Evolutionary conservation across 2,329 filamentous ascomycete species (phyloP).

Genomic region (Colletotrichum noveboracense): DNA sequence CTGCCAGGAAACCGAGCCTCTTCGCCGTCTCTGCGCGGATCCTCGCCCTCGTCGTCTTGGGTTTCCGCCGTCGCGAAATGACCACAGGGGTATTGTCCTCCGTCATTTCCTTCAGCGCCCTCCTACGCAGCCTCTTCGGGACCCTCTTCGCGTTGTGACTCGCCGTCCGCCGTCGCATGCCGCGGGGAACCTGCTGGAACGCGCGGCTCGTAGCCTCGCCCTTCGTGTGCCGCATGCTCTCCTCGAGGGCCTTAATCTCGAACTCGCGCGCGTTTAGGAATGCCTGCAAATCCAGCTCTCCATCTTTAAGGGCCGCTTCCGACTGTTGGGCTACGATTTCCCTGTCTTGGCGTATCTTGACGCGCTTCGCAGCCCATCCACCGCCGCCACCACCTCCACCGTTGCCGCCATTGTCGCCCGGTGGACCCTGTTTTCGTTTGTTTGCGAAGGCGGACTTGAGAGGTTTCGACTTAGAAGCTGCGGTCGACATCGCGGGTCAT

Average conservation of each 20-base stretch:
- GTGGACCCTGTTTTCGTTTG: constrained; percentile 32
- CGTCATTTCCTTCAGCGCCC: constrained; percentile 76
- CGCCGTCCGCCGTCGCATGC: constrained; percentile 84
- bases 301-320: constrained; percentile 64
- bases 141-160: constrained; percentile 95
- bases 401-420: constrained; percentile 25
- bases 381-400: constrained; percentile 10
- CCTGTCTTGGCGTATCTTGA: constrained; percentile 51
- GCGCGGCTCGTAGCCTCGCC: constrained; percentile 68
- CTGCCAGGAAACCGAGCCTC: constrained; percentile 68
- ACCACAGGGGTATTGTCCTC: constrained; percentile 92
- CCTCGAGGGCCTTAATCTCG: constrained; percentile 85
- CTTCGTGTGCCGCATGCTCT: constrained; percentile 80
- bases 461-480: neutral
- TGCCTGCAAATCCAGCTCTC: constrained; percentile 82
- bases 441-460: constrained; percentile 17
- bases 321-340: constrained; percentile 56
- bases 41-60: constrained; percentile 59
- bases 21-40: constrained; percentile 79
- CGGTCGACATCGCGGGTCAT: constrained; percentile 20
- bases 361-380: constrained; percentile 44
- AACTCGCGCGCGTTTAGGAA: constrained; percentile 88
- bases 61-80: constrained; percentile 67
- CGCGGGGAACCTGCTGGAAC: constrained; percentile 89
- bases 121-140: constrained; percentile 74